These are phyloP conservation scores for Zygoascus biomembranicola DNA, from an alignment of 805 yeast genomes.

Conservation along the genomic window DNA sequence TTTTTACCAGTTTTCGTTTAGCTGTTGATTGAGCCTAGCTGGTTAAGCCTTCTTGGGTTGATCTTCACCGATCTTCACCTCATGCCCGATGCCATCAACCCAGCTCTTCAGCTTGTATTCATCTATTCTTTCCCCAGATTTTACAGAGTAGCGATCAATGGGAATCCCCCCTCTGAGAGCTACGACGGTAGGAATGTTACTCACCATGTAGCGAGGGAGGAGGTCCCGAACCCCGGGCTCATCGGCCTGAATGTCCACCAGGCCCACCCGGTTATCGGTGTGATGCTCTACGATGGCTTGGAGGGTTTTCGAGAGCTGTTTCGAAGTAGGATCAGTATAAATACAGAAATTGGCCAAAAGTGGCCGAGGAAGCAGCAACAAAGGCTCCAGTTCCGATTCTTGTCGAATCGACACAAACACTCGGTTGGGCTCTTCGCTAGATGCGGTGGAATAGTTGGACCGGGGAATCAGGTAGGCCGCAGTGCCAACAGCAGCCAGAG, in stretches of 20 bases:
- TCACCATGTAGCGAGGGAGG: slow-evolving; percentile 47
- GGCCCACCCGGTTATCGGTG: slow-evolving; percentile 44
- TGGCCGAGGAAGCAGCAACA: slow-evolving; percentile 46
- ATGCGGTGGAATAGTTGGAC: not conserved
- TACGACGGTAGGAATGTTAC: slow-evolving; percentile 56
- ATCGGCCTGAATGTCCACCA: slow-evolving; percentile 69
- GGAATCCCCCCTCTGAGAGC: slow-evolving; percentile 61
- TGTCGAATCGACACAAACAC: slow-evolving; percentile 44
- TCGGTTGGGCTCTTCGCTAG: not conserved
- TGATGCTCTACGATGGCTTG: slow-evolving; percentile 43
- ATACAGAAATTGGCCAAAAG: slow-evolving; percentile 64
- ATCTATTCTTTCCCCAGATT: slow-evolving; percentile 17
- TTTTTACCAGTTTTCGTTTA: not conserved
- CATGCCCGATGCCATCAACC: slow-evolving; percentile 30
- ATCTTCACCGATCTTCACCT: no score
- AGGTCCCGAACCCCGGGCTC: slow-evolving; percentile 54
- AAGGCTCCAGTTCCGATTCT: slow-evolving; percentile 50
- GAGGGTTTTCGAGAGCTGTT: slow-evolving; percentile 54
- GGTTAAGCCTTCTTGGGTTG: slow-evolving; percentile 1
- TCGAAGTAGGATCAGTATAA: slow-evolving; percentile 53
- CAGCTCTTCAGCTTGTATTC: slow-evolving; percentile 27
- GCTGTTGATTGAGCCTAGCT: not conserved
- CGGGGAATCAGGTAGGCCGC: not conserved
- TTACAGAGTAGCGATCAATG: slow-evolving; percentile 29
- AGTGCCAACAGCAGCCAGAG: not conserved